A percentile compares a stretch with the other conserved stretches of the same genome.
Conservation (phyloP, 768 basidiomycete genomes). For the Rhodotorula diobovata region DNA sequence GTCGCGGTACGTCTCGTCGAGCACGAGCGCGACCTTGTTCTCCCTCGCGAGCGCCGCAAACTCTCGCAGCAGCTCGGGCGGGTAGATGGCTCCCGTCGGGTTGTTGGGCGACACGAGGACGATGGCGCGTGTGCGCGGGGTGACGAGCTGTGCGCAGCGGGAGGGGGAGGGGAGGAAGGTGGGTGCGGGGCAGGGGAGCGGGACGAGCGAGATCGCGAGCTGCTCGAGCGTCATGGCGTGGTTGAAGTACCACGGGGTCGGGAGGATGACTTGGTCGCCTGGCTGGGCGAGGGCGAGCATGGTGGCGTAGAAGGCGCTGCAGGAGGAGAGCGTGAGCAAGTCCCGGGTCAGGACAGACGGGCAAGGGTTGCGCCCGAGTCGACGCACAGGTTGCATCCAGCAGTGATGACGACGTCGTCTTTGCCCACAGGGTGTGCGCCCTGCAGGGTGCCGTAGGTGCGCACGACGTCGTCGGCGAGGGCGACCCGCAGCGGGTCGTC, state of each 20-base stretch:
- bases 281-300: slow-evolving; percentile 37
- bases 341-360: background rate
- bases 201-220: slow-evolving; percentile 34
- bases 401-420: slow-evolving; percentile 35
- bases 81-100: slow-evolving; percentile 68
- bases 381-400: slow-evolving; percentile 38
- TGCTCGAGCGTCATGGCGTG: slow-evolving; percentile 22
- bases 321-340: background rate
- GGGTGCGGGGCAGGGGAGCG: slow-evolving; percentile 48
- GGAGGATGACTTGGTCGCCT: slow-evolving; percentile 42
- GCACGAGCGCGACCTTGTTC: slow-evolving; percentile 60
- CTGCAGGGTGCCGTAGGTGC: slow-evolving; percentile 51
- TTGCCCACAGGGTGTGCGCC: background rate
- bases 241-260: slow-evolving; percentile 38
- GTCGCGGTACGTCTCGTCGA: slow-evolving; percentile 89
- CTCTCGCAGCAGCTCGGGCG: slow-evolving; percentile 55
- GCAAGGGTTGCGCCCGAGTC: no score
- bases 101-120: slow-evolving; percentile 74
- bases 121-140: slow-evolving; percentile 61
- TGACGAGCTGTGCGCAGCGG: slow-evolving; percentile 56
- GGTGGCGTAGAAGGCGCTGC: slow-evolving; percentile 41
- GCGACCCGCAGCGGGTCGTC: slow-evolving; percentile 10
- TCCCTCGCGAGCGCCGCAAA: slow-evolving; percentile 61
- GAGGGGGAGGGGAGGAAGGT: slow-evolving; percentile 62
- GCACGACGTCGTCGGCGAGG: slow-evolving; percentile 60